Conservation (phyloP, 805 yeast species). For the Saturnispora hagleri region DNA sequence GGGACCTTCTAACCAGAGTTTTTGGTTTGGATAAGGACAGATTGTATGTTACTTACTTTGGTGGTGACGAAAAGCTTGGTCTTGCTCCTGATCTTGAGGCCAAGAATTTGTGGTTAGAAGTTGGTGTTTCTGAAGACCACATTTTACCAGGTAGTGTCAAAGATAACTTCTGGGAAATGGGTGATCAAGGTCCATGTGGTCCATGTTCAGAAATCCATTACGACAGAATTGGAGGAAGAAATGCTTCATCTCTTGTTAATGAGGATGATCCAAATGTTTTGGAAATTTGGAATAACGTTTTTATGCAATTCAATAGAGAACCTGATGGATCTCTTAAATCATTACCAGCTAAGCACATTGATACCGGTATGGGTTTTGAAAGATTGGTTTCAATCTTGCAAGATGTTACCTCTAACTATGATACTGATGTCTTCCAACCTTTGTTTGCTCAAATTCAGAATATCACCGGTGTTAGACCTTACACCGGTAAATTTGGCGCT, state of each 20-base stretch:
- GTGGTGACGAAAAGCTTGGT: conserved; percentile 78
- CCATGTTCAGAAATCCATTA: conserved; percentile 98
- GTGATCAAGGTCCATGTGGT: conserved; percentile 99
- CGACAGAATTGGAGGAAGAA: conserved; percentile 97
- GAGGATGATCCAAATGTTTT: conserved; percentile 96
- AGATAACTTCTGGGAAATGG: conserved; percentile 99
- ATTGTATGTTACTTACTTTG: conserved; percentile 92
- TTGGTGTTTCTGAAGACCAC: conserved; percentile 87
- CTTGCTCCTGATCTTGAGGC: conserved; percentile 93
- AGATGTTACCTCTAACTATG: conserved; percentile 87
- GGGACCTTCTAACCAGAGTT: conserved; percentile 84
- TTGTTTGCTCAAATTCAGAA: conserved; percentile 80
- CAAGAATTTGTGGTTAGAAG: conserved; percentile 70
- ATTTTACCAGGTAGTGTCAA: conserved; percentile 83
- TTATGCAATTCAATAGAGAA: conserved; percentile 95
- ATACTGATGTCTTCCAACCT: conserved; percentile 93
- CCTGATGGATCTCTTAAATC: conserved; percentile 69
- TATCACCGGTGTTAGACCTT: conserved; percentile 86
- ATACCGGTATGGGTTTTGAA: conserved; percentile 98
- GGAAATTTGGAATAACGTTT: conserved; percentile 97
- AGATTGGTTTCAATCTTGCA: conserved; percentile 92
- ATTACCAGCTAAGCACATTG: conserved; percentile 91
- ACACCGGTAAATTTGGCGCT: conserved; percentile 85
- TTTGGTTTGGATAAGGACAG: conserved; percentile 74
- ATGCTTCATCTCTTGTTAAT: conserved; percentile 84